phyloP scores from a whole-genome alignment of 129 eudicot genomes.

The Mikania micrantha region DNA sequence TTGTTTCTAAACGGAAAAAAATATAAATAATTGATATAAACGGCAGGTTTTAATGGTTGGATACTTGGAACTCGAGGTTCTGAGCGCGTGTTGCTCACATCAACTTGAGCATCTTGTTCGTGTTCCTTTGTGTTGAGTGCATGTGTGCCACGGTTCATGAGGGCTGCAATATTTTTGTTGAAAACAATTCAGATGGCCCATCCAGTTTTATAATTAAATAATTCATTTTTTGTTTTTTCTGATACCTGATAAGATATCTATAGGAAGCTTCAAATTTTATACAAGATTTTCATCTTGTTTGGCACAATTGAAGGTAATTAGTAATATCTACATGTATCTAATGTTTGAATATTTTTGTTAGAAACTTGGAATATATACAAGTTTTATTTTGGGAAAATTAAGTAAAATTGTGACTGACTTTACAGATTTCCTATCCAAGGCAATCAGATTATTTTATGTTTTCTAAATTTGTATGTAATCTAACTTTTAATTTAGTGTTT shows the following conservation, averaged over 20 bases:
- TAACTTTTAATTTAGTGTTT: background rate
- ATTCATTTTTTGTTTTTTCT: background rate
- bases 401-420: background rate
- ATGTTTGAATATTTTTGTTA: background rate
- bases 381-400: background rate
- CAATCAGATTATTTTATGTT: background rate
- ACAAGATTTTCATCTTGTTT: background rate
- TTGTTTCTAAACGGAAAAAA: too few species aligned
- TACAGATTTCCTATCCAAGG: background rate
- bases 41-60: too few species aligned
- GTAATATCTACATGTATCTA: background rate
- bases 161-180: slow-evolving; percentile 12
- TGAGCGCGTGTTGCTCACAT: slow-evolving; percentile 17
- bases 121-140: slow-evolving; percentile 18
- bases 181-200: too few species aligned
- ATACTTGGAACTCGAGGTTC: too few species aligned
- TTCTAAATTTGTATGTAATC: background rate
- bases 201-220: background rate
- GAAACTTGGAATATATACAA: background rate
- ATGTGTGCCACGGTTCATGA: slow-evolving; percentile 26
- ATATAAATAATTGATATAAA: too few species aligned
- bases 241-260: background rate
- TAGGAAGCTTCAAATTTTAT: background rate
- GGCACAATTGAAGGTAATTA: slow-evolving; percentile 2
- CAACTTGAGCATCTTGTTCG: background rate